Conservation (phyloP, 768 basidiomycete species). For the Phylloporus sp. region DNA sequence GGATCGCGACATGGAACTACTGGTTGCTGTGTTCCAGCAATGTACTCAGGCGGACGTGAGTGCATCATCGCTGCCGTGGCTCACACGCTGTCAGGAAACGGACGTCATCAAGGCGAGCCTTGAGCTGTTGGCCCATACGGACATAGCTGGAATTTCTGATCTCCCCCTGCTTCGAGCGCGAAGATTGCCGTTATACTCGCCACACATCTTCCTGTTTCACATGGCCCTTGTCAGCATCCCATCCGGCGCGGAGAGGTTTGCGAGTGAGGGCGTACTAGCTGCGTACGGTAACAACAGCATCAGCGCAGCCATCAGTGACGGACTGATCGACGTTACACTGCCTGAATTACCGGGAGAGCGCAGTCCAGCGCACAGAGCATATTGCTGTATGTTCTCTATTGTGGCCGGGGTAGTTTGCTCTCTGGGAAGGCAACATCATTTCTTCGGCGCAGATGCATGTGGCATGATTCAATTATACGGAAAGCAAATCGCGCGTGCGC, state of each 20-base stretch:
- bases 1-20: constrained; percentile 76
- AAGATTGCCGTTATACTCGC: constrained; percentile 67
- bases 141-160: constrained; percentile 69
- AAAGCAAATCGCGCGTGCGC: constrained; percentile 69
- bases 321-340: constrained; percentile 61
- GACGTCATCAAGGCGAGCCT: constrained; percentile 75
- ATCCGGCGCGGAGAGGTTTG: constrained; percentile 78
- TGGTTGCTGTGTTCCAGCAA: constrained; percentile 81
- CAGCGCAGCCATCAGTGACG: constrained; percentile 70
- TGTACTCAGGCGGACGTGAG: constrained; percentile 67
- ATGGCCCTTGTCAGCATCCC: constrained; percentile 76
- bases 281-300: constrained; percentile 85
- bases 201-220: constrained; percentile 81
- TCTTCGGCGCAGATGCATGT: constrained; percentile 80
- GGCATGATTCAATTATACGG: constrained; percentile 84
- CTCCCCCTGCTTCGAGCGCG: constrained; percentile 56
- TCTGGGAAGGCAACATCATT: constrained; percentile 63
- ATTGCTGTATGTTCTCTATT: constrained; percentile 81
- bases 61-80: constrained; percentile 70
- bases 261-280: constrained; percentile 74
- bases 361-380: constrained; percentile 74
- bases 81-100: constrained; percentile 74
- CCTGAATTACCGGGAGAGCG: constrained; percentile 72
- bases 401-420: constrained; percentile 67
- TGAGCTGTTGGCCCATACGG: constrained; percentile 64